Conservation (phyloP, 2,329 filamentous ascomycete genomes). For the Alternaria sp. region DNA sequence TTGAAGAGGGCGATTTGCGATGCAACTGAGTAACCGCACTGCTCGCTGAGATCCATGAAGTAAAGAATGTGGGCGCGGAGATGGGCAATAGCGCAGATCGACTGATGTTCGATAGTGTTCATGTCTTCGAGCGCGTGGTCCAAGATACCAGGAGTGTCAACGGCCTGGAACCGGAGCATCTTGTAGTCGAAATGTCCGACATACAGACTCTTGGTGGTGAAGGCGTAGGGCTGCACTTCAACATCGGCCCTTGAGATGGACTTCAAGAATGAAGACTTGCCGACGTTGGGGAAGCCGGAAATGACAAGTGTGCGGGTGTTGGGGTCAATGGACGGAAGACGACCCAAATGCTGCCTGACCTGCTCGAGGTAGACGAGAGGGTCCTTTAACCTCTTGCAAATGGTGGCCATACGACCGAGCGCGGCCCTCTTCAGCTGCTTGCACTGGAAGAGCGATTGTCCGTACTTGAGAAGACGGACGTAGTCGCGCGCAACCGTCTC, state of each 20-base stretch:
- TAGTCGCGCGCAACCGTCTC: conserved; percentile 97
- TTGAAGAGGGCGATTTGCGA: conserved; percentile 95
- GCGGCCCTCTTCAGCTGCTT: conserved; percentile 98
- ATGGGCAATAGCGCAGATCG: conserved; percentile 96
- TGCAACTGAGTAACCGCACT: conserved; percentile 91
- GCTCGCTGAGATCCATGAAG: conserved; percentile 97
- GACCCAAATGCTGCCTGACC: conserved; percentile 93
- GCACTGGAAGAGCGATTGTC: conserved; percentile 89
- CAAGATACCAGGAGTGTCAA: conserved; percentile 97
- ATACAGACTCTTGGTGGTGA: conserved; percentile 97
- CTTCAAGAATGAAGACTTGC: conserved; percentile 94
- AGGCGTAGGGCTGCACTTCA: conserved; percentile 96
- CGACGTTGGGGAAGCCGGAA: conserved; percentile 90
- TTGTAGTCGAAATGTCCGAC: conserved; percentile 99
- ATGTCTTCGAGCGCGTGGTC: conserved; percentile 98
- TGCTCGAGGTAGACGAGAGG: conserved; percentile 95
- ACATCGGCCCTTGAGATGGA: conserved; percentile 94
- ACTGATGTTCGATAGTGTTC: conserved; percentile 99
- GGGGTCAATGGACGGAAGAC: conserved; percentile 97
- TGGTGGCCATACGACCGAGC: conserved; percentile 96
- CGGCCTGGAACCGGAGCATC: conserved; percentile 85
- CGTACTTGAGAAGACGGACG: conserved; percentile 94
- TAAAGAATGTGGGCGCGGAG: conserved; percentile 93
- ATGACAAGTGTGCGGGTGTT: conserved; percentile 96
- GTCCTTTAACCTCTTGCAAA: conserved; percentile 93